Conservation (phyloP, 495 filamentous ascomycete species). For the Neurospora africana region DNA sequence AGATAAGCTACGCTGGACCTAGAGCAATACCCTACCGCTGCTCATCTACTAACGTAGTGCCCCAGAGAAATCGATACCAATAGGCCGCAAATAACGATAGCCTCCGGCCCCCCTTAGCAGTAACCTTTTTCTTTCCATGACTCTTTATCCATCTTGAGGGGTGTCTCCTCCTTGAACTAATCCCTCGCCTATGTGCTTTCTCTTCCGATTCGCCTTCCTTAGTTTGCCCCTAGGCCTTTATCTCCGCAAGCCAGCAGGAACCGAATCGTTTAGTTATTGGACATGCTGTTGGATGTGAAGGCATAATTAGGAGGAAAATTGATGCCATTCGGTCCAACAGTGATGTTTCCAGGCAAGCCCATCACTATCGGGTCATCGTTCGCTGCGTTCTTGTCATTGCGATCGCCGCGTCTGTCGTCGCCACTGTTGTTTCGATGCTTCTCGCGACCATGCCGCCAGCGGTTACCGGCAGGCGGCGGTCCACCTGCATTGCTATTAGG, state of each 20-base stretch:
- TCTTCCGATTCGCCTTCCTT: neutral
- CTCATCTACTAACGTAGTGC: neutral
- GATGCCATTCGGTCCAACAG: constrained; percentile 52
- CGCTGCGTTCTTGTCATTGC: constrained; percentile 31
- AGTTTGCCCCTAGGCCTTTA: neutral
- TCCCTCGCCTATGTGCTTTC: neutral
- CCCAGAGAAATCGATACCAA: neutral
- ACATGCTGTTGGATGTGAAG: constrained; percentile 9
- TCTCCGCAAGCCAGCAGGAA: neutral
- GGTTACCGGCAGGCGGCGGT: constrained; percentile 28
- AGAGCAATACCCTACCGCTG: neutral
- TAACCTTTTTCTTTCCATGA: neutral
- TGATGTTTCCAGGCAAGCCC: constrained; percentile 52
- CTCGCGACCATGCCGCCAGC: constrained; percentile 35
- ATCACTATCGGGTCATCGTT: constrained; percentile 36
- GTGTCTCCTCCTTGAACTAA: neutral
- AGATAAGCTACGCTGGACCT: neutral
- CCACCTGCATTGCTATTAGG: constrained; percentile 28
- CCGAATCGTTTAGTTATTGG: neutral
- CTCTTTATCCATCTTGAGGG: neutral
- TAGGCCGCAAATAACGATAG: neutral
- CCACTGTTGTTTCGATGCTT: constrained; percentile 33
- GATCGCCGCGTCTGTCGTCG: constrained; percentile 38
- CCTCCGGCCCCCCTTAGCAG: neutral
- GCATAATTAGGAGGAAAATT: constrained; percentile 57